These are phyloP conservation scores for Chlorociboria aeruginascens DNA, from an alignment of 495 filamentous ascomycete species.

Conservation along the genomic window DNA sequence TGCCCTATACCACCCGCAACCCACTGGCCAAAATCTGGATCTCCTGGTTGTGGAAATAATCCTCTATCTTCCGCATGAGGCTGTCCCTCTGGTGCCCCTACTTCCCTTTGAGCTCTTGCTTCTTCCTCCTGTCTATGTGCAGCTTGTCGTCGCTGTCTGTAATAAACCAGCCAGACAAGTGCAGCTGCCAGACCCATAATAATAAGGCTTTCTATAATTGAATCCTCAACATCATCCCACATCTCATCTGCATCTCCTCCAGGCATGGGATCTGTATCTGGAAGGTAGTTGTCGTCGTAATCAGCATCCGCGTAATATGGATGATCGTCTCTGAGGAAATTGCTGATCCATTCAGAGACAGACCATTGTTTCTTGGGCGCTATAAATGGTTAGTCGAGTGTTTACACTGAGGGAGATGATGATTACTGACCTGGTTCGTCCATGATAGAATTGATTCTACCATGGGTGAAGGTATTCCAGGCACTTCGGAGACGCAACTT, in stretches of 20 bases:
- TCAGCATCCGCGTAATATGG: constrained; percentile 44
- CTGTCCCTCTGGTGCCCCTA: constrained; percentile 9
- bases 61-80: constrained; percentile 42
- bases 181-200: constrained; percentile 68
- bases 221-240: constrained; percentile 62
- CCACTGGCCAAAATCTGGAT: constrained; percentile 64
- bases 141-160: constrained; percentile 66
- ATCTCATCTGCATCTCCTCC: constrained; percentile 45
- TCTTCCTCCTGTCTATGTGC: constrained; percentile 21
- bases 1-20: constrained; percentile 65
- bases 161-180: constrained; percentile 68
- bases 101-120: constrained; percentile 8
- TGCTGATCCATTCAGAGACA: constrained; percentile 68
- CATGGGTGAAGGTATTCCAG: constrained; percentile 89
- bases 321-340: constrained; percentile 69
- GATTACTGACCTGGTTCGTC: constrained; percentile 65
- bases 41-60: constrained; percentile 58
- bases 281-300: constrained; percentile 42
- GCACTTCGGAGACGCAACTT: constrained; percentile 76
- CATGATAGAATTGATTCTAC: constrained; percentile 78
- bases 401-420: background rate
- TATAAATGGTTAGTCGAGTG: constrained; percentile 22
- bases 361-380: constrained; percentile 60
- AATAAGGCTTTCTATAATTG: constrained; percentile 69
- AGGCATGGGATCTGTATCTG: constrained; percentile 41